Percentiles rank a stretch among this genome's conserved stretches.
phyloP scores from a whole-genome alignment of 768 basidiomycete genomes.

The Podaxis mareebaensis region DNA sequence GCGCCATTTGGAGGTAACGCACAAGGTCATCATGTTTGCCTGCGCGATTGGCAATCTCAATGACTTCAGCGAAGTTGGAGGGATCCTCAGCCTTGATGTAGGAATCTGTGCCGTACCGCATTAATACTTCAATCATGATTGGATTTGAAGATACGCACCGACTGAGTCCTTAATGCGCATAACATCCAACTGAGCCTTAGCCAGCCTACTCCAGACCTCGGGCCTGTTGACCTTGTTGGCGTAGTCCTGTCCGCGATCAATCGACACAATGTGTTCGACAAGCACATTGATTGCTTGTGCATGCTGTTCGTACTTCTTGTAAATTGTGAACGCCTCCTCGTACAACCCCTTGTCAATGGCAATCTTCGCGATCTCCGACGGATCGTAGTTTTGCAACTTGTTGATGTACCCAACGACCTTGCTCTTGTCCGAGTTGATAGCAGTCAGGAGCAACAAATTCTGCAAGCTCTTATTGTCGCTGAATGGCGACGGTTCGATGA shows the following conservation, averaged over 20 bases:
- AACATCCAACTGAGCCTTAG: slow-evolving; percentile 98
- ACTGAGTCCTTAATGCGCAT: slow-evolving; percentile 98
- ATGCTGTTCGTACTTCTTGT: slow-evolving; percentile 96
- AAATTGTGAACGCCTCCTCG: slow-evolving; percentile 96
- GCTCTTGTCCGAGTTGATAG: slow-evolving; percentile 96
- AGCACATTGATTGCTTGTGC: slow-evolving; percentile 96
- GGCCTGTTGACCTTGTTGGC: slow-evolving; percentile 96
- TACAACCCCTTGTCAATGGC: slow-evolving; percentile 94
- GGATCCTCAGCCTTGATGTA: slow-evolving; percentile 98
- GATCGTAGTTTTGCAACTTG: slow-evolving; percentile 94
- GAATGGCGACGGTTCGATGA: slow-evolving; percentile 96
- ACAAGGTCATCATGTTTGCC: slow-evolving; percentile 95
- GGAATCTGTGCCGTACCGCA: slow-evolving; percentile 60
- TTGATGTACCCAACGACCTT: slow-evolving; percentile 98
- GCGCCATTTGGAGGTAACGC: slow-evolving; percentile 97
- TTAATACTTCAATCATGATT: background rate
- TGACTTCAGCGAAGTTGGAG: slow-evolving; percentile 90
- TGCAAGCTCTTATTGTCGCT: slow-evolving; percentile 97
- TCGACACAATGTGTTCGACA: slow-evolving; percentile 96
- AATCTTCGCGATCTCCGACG: slow-evolving; percentile 92
- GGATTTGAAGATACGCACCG: slow-evolving; percentile 46
- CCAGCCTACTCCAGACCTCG: slow-evolving; percentile 95
- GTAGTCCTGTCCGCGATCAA: slow-evolving; percentile 95
- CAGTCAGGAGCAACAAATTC: slow-evolving; percentile 91
- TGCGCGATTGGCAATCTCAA: slow-evolving; percentile 93